Conservation (phyloP, 2,329 filamentous ascomycete genomes). For the Trichophyton rubrum region DNA sequence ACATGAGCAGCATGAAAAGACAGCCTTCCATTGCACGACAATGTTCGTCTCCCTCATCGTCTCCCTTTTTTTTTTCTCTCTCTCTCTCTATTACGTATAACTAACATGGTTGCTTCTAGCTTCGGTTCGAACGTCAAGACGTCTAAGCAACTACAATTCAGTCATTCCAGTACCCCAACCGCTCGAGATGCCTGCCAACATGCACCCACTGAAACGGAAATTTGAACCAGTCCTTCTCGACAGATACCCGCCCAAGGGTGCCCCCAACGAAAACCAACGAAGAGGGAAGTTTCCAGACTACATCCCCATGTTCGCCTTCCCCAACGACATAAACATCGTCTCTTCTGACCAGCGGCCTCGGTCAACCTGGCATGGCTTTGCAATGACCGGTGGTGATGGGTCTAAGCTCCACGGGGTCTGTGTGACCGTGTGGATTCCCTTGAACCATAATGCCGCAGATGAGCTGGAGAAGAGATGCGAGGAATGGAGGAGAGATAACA, state of each 20-base stretch:
- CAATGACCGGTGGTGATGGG: constrained; percentile 89
- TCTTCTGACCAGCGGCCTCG: constrained; percentile 86
- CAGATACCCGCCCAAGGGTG: constrained; percentile 74
- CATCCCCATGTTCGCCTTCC: constrained; percentile 98
- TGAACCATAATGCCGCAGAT: constrained; percentile 69
- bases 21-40: constrained; percentile 64
- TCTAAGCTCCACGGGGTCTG: constrained; percentile 86
- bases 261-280: constrained; percentile 64
- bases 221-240: constrained; percentile 96
- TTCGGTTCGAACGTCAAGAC: constrained; percentile 67
- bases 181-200: constrained; percentile 74
- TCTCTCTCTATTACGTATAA: constrained; percentile 4
- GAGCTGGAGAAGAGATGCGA: constrained; percentile 64
- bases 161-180: constrained; percentile 91
- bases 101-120: constrained; percentile 29
- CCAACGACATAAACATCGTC: constrained; percentile 93
- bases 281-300: constrained; percentile 90
- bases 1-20: constrained; percentile 90
- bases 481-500: constrained; percentile 78
- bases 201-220: constrained; percentile 86
- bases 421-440: constrained; percentile 81
- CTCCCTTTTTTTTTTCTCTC: not conserved
- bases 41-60: constrained; percentile 42
- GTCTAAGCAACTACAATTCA: constrained; percentile 94
- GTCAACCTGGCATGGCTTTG: constrained; percentile 98